phyloP scores from a whole-genome alignment of 2,329 filamentous ascomycete species.

The Stylonectria norvegica region DNA sequence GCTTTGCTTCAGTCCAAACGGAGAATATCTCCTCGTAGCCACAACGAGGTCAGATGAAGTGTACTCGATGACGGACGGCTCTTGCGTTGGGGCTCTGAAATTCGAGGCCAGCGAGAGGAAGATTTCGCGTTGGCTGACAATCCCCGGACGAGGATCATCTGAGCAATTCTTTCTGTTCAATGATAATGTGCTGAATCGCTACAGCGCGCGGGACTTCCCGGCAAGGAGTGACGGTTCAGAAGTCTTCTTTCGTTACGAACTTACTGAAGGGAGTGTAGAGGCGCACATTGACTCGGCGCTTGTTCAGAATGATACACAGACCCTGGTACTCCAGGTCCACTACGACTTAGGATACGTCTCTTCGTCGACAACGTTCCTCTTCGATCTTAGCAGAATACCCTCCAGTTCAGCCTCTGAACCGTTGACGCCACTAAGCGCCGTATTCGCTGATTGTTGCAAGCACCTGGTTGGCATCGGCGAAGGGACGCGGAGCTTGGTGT shows the following conservation, averaged over 20 bases:
- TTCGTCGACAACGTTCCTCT: background rate
- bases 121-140: background rate
- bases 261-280: background rate
- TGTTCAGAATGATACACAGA: background rate
- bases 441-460: constrained; percentile 7
- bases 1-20: no score
- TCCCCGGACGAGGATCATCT: background rate
- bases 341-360: background rate
- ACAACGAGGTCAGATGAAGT: no score
- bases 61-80: no score
- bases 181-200: background rate
- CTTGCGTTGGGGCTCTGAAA: no score
- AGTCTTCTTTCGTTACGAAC: background rate
- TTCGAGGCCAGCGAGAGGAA: no score
- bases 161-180: background rate
- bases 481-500: constrained; percentile 7
- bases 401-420: background rate
- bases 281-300: constrained; percentile 14
- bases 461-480: constrained; percentile 13
- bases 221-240: background rate
- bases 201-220: background rate
- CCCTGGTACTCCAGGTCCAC: background rate
- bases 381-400: background rate
- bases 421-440: background rate
- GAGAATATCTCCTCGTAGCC: no score